These are phyloP conservation scores for Artemisia tridentata DNA, from an alignment of 129 eudicot species.

Conservation along the genomic window DNA sequence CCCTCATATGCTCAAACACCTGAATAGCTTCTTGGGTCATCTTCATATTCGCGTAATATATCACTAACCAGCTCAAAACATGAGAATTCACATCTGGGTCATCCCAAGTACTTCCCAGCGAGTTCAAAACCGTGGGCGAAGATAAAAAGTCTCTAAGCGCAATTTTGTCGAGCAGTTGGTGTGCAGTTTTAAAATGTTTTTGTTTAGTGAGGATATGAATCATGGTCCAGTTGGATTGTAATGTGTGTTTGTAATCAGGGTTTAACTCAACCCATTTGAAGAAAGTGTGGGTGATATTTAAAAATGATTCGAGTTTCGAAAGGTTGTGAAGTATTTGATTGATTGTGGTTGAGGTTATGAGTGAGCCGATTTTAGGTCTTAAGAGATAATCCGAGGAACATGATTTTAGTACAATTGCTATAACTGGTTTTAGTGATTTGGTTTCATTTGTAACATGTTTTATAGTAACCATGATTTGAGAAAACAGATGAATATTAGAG, in stretches of 20 bases:
- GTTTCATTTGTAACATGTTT: conserved; percentile 34
- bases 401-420: conserved; percentile 57
- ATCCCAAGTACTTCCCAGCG: conserved; percentile 36
- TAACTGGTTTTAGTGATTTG: conserved; percentile 38
- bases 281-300: conserved; percentile 51
- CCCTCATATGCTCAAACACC: conserved; percentile 89
- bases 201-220: conserved; percentile 55
- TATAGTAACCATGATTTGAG: conserved; percentile 39
- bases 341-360: conserved; percentile 42
- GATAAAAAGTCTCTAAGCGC: conserved; percentile 69
- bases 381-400: conserved; percentile 62
- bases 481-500: not conserved
- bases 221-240: conserved; percentile 81
- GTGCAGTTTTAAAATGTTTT: conserved; percentile 70
- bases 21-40: conserved; percentile 74
- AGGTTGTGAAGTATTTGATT: conserved; percentile 46
- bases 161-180: conserved; percentile 63
- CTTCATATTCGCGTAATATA: conserved; percentile 67
- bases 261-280: conserved; percentile 72
- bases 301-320: conserved; percentile 21
- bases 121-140: conserved; percentile 69
- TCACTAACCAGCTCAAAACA: conserved; percentile 91
- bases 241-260: conserved; percentile 67
- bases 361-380: conserved; percentile 54
- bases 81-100: conserved; percentile 70